Evolutionary conservation across 129 eudicot species (phyloP).

Genomic region (Pittosporum tobira): DNA sequence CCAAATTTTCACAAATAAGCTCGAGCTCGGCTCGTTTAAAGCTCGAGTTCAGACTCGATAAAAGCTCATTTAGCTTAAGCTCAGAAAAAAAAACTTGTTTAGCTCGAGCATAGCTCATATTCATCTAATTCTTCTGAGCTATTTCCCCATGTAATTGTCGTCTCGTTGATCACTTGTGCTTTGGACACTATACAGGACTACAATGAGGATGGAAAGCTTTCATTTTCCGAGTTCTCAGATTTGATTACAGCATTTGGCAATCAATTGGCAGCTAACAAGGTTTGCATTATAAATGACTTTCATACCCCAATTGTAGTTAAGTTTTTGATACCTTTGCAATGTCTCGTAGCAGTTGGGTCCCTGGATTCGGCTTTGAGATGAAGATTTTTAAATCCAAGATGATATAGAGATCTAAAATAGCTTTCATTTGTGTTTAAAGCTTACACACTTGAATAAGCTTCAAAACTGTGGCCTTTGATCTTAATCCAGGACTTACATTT

Average conservation of each 20-base stretch:
- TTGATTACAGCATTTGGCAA: constrained; percentile 88
- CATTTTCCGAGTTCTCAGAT: constrained; percentile 66
- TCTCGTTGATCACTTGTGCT: constrained; percentile 13
- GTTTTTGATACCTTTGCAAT: not conserved
- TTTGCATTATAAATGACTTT: constrained; percentile 19
- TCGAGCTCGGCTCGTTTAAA: no score
- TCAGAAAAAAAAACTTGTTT: no score
- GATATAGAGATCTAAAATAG: not conserved
- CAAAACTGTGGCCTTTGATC: not conserved
- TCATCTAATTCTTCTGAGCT: no score
- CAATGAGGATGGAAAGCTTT: constrained; percentile 64
- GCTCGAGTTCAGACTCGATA: no score
- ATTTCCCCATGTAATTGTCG: not conserved
- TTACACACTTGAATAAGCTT: not conserved
- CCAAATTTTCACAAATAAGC: no score
- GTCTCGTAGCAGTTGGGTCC: constrained; percentile 3
- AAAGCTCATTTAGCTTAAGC: no score
- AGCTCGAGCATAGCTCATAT: no score
- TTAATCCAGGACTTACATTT: not conserved
- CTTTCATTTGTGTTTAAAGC: not conserved
- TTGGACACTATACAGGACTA: constrained; percentile 76
- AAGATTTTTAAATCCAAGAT: not conserved
- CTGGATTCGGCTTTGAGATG: constrained; percentile 3
- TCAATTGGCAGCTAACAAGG: constrained; percentile 78
- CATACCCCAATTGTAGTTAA: not conserved